These are phyloP conservation scores for Aspergillus melleus DNA, from an alignment of 2,329 filamentous ascomycete species.

Conservation along the genomic window DNA sequence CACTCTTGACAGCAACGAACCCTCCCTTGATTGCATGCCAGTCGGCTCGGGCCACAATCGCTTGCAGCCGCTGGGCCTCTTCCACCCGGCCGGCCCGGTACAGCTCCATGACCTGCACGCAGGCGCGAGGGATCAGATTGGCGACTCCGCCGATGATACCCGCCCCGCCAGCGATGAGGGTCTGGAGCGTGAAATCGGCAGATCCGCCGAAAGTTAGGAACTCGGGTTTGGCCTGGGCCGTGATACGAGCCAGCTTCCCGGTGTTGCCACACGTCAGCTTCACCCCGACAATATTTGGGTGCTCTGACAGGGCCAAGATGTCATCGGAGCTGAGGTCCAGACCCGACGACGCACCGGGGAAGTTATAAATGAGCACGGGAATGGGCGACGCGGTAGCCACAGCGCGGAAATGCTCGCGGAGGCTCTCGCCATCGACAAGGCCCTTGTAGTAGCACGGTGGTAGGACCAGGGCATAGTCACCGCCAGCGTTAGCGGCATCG, in stretches of 20 bases:
- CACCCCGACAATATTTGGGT: slow-evolving; percentile 67
- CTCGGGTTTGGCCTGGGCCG: slow-evolving; percentile 46
- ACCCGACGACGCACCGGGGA: slow-evolving; percentile 66
- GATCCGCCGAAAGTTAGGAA: slow-evolving; percentile 89
- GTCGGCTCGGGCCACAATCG: slow-evolving; percentile 73
- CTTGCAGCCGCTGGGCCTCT: slow-evolving; percentile 74
- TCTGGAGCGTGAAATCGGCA: slow-evolving; percentile 84
- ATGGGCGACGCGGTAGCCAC: slow-evolving; percentile 62
- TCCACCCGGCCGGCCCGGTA: slow-evolving; percentile 71
- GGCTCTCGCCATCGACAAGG: slow-evolving; percentile 61
- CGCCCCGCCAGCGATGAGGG: slow-evolving; percentile 72
- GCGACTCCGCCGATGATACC: slow-evolving; percentile 85
- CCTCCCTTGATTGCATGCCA: slow-evolving; percentile 81
- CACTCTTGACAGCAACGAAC: slow-evolving; percentile 83
- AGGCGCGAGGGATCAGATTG: slow-evolving; percentile 81
- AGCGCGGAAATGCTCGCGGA: slow-evolving; percentile 64
- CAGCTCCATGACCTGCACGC: slow-evolving; percentile 75
- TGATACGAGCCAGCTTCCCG: slow-evolving; percentile 67
- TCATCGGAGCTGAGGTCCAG: slow-evolving; percentile 68
- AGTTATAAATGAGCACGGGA: slow-evolving; percentile 72
- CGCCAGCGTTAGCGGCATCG: slow-evolving; percentile 68
- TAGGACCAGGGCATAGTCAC: slow-evolving; percentile 73
- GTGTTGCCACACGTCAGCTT: slow-evolving; percentile 75
- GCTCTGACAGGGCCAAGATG: slow-evolving; percentile 57
- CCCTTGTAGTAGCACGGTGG: slow-evolving; percentile 74